Conservation (phyloP, 495 filamentous ascomycete genomes). For the Penicillium tannophilum region DNA sequence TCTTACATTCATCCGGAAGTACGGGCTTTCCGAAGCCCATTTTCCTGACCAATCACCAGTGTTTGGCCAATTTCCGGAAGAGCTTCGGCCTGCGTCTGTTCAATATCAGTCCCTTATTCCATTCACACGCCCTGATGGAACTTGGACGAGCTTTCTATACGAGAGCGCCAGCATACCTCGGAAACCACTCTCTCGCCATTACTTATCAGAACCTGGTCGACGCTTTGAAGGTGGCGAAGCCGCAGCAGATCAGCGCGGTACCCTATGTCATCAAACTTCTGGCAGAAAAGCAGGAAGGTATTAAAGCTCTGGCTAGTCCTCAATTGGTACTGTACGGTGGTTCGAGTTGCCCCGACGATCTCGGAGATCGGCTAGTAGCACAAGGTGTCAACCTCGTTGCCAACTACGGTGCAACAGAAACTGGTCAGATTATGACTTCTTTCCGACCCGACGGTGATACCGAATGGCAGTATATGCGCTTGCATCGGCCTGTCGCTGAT, state of each 20-base stretch:
- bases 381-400: constrained; percentile 57
- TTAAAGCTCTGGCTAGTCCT: constrained; percentile 41
- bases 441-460: constrained; percentile 49
- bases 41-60: constrained; percentile 36
- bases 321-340: constrained; percentile 55
- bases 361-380: constrained; percentile 55
- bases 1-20: constrained; percentile 60
- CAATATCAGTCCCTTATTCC: constrained; percentile 56
- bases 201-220: constrained; percentile 54
- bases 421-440: constrained; percentile 59
- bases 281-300: constrained; percentile 37
- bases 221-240: constrained; percentile 45
- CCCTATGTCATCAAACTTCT: constrained; percentile 59
- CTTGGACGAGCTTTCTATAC: constrained; percentile 49
- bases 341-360: constrained; percentile 56
- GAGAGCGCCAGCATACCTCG: constrained; percentile 47
- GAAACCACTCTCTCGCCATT: constrained; percentile 52
- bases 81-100: constrained; percentile 42
- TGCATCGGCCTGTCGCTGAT: constrained; percentile 33
- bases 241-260: constrained; percentile 56
- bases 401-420: constrained; percentile 57
- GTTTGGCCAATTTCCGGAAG: constrained; percentile 40
- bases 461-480: constrained; percentile 69
- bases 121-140: constrained; percentile 50
- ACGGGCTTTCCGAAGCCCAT: constrained; percentile 63